These are phyloP conservation scores for Penicillium sp. DNA, from an alignment of 2,329 filamentous ascomycete species.

Conservation along the genomic window DNA sequence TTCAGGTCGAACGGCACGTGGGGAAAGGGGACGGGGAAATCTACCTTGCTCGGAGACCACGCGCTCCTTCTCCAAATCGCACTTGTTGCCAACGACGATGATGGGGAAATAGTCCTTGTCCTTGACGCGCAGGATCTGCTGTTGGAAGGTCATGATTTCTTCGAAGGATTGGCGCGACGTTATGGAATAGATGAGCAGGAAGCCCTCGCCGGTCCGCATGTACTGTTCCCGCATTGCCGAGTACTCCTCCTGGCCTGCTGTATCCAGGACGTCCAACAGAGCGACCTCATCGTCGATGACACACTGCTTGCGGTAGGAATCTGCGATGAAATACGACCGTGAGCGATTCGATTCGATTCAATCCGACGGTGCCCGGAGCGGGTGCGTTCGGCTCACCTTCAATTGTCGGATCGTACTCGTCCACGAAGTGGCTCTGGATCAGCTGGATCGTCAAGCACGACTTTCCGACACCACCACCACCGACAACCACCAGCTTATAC, in stretches of 20 bases:
- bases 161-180: constrained; percentile 96
- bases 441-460: constrained; percentile 98
- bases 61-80: constrained; percentile 90
- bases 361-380: not conserved
- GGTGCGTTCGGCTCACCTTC: constrained; percentile 62
- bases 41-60: constrained; percentile 89
- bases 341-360: constrained; percentile 13
- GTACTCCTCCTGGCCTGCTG: constrained; percentile 97
- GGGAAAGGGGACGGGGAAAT: constrained; percentile 29
- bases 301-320: constrained; percentile 99
- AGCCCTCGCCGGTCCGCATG: constrained; percentile 98
- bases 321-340: constrained; percentile 48
- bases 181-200: constrained; percentile 97
- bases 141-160: constrained; percentile 97
- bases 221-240: constrained; percentile 99
- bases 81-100: constrained; percentile 98
- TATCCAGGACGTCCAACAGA: constrained; percentile 95
- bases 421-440: constrained; percentile 94
- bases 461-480: constrained; percentile 97
- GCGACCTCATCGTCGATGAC: constrained; percentile 98
- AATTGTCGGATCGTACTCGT: constrained; percentile 98
- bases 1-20: not conserved
- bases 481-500: constrained; percentile 96
- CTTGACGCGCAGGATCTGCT: constrained; percentile 97
- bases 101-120: constrained; percentile 99